Percentiles rank a stretch among this genome's conserved stretches.
Evolutionary conservation across 1,284 basidiomycete species (phyloP).

Genomic region (Puccinia coronata): DNA sequence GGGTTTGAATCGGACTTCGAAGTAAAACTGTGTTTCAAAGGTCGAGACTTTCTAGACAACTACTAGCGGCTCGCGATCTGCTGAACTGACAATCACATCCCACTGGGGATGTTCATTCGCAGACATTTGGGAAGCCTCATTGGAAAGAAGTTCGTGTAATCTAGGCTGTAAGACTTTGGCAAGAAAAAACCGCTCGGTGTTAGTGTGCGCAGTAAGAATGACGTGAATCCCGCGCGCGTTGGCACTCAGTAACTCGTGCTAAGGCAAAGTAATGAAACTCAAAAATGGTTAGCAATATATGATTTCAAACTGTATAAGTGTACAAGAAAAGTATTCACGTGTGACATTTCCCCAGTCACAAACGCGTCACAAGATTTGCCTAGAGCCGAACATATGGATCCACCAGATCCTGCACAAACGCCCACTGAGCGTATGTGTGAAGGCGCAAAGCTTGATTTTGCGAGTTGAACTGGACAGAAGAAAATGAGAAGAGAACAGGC

Average conservation of each 20-base stretch:
- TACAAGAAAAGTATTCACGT: conserved; percentile 26
- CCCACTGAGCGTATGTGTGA: conserved; percentile 29
- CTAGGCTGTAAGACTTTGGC: conserved; percentile 18
- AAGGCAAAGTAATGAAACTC: neutral
- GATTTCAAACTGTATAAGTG: neutral
- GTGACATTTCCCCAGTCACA: conserved; percentile 49
- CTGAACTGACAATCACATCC: conserved; percentile 29
- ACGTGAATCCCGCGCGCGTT: conserved; percentile 41
- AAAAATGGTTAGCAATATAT: neutral
- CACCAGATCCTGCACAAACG: conserved; percentile 48
- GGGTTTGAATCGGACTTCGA: too few species aligned
- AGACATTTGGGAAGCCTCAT: conserved; percentile 15
- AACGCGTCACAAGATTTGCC: conserved; percentile 47
- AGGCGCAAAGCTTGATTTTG: conserved; percentile 19
- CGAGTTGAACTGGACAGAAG: conserved; percentile 31
- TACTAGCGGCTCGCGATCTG: conserved; percentile 46
- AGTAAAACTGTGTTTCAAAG: too few species aligned
- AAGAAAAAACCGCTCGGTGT: conserved; percentile 44
- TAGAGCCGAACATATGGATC: conserved; percentile 36
- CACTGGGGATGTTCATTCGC: neutral
- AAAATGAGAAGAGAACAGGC: neutral
- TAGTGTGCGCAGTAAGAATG: conserved; percentile 44
- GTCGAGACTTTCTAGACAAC: conserved; percentile 13
- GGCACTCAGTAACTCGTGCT: conserved; percentile 44
- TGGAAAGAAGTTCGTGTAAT: conserved; percentile 22